phyloP scores from a whole-genome alignment of 2,329 filamentous ascomycete species.

The Camillea tinctor region DNA sequence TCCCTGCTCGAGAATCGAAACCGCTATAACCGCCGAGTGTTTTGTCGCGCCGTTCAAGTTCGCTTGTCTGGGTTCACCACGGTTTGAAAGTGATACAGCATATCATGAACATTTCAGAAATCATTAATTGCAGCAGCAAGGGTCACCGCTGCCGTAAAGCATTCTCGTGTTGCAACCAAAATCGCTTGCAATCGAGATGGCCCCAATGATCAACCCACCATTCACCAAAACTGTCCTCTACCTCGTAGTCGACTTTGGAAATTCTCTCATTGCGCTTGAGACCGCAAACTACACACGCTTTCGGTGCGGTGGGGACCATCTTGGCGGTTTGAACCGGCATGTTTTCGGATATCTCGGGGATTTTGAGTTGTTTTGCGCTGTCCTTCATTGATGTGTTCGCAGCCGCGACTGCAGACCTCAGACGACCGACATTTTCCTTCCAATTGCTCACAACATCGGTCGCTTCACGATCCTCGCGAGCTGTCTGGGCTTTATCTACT shows the following conservation, averaged over 20 bases:
- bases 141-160: constrained; percentile 64
- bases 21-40: neutral
- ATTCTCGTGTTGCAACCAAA: constrained; percentile 78
- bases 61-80: neutral
- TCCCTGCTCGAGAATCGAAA: neutral
- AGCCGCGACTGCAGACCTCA: constrained; percentile 71
- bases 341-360: constrained; percentile 72
- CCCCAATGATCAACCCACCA: constrained; percentile 95
- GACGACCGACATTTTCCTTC: constrained; percentile 71
- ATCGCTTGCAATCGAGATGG: constrained; percentile 74
- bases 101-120: constrained; percentile 4
- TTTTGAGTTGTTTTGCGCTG: constrained; percentile 39
- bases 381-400: constrained; percentile 49
- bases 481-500: constrained; percentile 78
- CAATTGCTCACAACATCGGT: constrained; percentile 74
- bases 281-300: constrained; percentile 82
- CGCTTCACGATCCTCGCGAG: constrained; percentile 81
- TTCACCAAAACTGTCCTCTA: constrained; percentile 91
- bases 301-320: constrained; percentile 70
- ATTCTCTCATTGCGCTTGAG: constrained; percentile 85
- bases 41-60: neutral
- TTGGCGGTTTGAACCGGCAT: constrained; percentile 68
- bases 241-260: constrained; percentile 68
- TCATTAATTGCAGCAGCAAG: neutral
- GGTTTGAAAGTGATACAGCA: neutral